These are phyloP conservation scores for Fragaria iinumae DNA, from an alignment of 306 rosid genomes.

Conservation along the genomic window DNA sequence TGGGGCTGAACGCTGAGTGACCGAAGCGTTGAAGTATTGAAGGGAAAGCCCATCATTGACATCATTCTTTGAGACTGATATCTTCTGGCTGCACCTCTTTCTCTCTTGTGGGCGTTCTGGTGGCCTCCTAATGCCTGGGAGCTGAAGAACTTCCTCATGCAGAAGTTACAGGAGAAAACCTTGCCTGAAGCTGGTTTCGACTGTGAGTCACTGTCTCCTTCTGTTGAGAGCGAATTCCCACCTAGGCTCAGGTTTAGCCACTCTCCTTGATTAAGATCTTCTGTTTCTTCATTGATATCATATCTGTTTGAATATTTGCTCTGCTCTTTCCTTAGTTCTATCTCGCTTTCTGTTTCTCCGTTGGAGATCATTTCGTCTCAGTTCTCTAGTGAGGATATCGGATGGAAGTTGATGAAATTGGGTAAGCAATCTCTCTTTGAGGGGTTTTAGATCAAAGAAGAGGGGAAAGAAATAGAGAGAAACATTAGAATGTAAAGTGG, in stretches of 20 bases:
- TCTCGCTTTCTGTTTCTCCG: slow-evolving; percentile 2
- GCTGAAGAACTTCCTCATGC: slow-evolving; percentile 86
- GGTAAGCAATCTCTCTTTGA: slow-evolving; percentile 8
- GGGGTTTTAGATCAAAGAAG: slow-evolving; percentile 6
- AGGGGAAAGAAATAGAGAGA: slow-evolving; percentile 12
- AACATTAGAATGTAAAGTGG: slow-evolving; percentile 19
- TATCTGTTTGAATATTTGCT: slow-evolving; percentile 18
- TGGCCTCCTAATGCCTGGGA: slow-evolving; percentile 98
- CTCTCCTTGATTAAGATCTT: slow-evolving; percentile 43
- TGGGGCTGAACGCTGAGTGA: slow-evolving; percentile 83
- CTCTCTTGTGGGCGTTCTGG: slow-evolving; percentile 95
- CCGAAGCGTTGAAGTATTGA: slow-evolving; percentile 41
- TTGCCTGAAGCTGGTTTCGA: slow-evolving; percentile 47
- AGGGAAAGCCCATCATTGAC: slow-evolving; percentile 59
- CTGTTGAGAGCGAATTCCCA: slow-evolving; percentile 42
- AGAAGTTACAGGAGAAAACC: slow-evolving; percentile 90
- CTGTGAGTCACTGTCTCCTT: slow-evolving; percentile 43
- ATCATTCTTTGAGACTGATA: slow-evolving; percentile 72
- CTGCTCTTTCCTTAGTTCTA: slow-evolving; percentile 26
- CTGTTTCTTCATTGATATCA: slow-evolving; percentile 34
- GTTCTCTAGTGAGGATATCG: neutral
- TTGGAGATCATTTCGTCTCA: slow-evolving; percentile 14
- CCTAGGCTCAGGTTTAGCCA: slow-evolving; percentile 87
- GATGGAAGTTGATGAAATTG: neutral
- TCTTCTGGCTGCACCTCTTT: slow-evolving; percentile 89